These are phyloP conservation scores for Puya raimondii DNA, from an alignment of 176 grass and related monocot species.

Conservation along the genomic window DNA sequence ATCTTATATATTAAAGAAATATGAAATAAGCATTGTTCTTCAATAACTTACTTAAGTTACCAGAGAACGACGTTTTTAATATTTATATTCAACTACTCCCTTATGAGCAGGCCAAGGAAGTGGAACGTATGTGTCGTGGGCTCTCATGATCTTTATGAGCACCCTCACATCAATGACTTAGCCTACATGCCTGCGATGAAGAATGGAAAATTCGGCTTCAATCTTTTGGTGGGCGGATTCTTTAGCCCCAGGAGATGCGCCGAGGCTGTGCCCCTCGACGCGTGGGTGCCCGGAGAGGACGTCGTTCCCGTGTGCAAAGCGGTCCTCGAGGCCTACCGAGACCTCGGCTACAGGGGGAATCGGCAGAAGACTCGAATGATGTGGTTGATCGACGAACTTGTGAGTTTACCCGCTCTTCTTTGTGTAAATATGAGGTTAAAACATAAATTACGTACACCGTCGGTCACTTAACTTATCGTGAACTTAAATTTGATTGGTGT, in stretches of 20 bases:
- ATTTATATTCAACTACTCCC: background rate
- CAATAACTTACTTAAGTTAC: too few species aligned
- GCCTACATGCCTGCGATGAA: constrained; percentile 82
- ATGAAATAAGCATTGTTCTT: too few species aligned
- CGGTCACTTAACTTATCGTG: background rate
- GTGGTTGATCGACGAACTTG: constrained; percentile 98
- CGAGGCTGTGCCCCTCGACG: constrained; percentile 78
- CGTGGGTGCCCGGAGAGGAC: constrained; percentile 62
- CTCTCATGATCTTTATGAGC: constrained; percentile 79
- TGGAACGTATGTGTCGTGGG: constrained; percentile 88
- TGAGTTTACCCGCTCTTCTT: constrained; percentile 17
- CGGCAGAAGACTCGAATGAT: constrained; percentile 94
- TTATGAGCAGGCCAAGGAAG: constrained; percentile 48
- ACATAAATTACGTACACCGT: background rate
- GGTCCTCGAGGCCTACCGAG: constrained; percentile 70
- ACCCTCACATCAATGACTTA: constrained; percentile 90
- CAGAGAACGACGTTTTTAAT: too few species aligned
- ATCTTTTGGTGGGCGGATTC: constrained; percentile 84
- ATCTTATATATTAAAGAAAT: too few species aligned
- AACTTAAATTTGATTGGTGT: too few species aligned
- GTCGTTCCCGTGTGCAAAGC: constrained; percentile 56
- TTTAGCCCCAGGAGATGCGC: constrained; percentile 85
- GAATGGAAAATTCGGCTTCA: constrained; percentile 74
- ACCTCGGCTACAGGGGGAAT: constrained; percentile 69
- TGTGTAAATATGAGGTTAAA: background rate